Percentiles rank a stretch among this genome's conserved stretches.
These are phyloP conservation scores for Gymnopus androsaceus DNA, from an alignment of 1,284 basidiomycete species.

Conservation along the genomic window DNA sequence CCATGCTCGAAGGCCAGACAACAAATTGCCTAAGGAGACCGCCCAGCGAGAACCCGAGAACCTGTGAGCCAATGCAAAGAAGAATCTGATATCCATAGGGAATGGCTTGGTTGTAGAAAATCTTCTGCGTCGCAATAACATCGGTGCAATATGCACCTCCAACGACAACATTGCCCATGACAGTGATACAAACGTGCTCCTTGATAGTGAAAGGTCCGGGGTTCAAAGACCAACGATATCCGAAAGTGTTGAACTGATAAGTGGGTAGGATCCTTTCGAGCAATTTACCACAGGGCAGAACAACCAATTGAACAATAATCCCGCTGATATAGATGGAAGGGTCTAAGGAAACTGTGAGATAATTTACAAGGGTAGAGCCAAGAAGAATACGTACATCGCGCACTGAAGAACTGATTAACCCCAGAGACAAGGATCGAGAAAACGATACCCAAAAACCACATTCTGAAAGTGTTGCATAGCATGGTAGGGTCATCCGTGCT, in stretches of 20 bases:
- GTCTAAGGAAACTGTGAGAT: too few relatives aligned
- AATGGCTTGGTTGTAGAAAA: constrained; percentile 65
- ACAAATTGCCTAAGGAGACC: constrained; percentile 83
- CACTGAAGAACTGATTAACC: constrained; percentile 68
- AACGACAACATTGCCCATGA: constrained; percentile 79
- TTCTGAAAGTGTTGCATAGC: constrained; percentile 83
- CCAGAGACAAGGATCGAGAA: constrained; percentile 59
- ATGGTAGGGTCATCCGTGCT: constrained; percentile 78
- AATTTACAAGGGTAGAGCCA: too few relatives aligned
- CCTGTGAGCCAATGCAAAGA: constrained; percentile 72
- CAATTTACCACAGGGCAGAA: constrained; percentile 70
- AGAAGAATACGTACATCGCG: constrained; percentile 59
- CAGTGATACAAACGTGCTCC: constrained; percentile 83
- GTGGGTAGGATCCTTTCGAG: constrained; percentile 69
- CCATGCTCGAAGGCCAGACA: constrained; percentile 90
- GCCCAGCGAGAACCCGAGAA: constrained; percentile 76
- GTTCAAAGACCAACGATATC: constrained; percentile 72
- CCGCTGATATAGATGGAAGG: constrained; percentile 66
- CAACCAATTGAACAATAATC: constrained; percentile 67
- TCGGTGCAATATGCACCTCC: constrained; percentile 73
- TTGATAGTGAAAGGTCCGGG: constrained; percentile 92
- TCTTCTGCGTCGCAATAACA: constrained; percentile 65
- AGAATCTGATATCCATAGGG: constrained; percentile 65
- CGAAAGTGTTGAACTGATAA: constrained; percentile 64
- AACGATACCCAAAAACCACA: constrained; percentile 77